Conservation (phyloP, 805 yeast genomes). For the Lachancea mirantina region DNA sequence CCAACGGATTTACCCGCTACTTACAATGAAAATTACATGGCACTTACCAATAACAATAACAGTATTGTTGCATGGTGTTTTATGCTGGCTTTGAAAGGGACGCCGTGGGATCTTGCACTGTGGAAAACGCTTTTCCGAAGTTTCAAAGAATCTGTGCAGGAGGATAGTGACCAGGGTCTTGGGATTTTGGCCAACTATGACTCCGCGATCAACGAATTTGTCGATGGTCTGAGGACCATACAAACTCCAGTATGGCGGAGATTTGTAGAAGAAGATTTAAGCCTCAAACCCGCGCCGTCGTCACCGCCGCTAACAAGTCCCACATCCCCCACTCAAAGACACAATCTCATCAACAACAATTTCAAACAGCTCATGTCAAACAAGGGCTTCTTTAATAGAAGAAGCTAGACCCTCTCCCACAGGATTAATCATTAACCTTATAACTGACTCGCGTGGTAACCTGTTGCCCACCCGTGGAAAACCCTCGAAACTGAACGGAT, state of each 20-base stretch:
- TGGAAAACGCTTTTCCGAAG: conserved; percentile 27
- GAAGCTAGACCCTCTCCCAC: conserved; percentile 1
- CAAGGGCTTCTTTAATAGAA: conserved; percentile 20
- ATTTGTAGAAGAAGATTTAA: conserved; percentile 22
- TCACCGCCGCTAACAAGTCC: conserved; percentile 5
- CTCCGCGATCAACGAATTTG: conserved; percentile 11
- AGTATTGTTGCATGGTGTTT: conserved; percentile 29
- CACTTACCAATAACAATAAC: conserved; percentile 19
- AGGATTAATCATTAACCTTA: conserved; percentile 14
- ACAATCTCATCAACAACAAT: conserved; percentile 15
- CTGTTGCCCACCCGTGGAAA: conserved; percentile 59
- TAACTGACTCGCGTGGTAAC: conserved; percentile 64
- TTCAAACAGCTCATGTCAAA: conserved; percentile 17
- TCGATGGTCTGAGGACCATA: conserved; percentile 19
- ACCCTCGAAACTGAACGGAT: conserved; percentile 59
- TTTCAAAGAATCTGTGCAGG: conserved; percentile 12
- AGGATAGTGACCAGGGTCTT: conserved; percentile 1
- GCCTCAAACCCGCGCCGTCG: conserved; percentile 12
- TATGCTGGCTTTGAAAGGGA: conserved; percentile 24
- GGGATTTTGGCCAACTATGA: conserved; percentile 3
- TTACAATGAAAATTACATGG: conserved; percentile 32
- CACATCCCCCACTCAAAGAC: conserved; percentile 8
- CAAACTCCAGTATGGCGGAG: conserved; percentile 26
- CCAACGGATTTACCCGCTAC: conserved; percentile 40
- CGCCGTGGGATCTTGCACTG: conserved; percentile 24